phyloP scores from a whole-genome alignment of 768 basidiomycete species.

The Thelephora aurantiotincta region DNA sequence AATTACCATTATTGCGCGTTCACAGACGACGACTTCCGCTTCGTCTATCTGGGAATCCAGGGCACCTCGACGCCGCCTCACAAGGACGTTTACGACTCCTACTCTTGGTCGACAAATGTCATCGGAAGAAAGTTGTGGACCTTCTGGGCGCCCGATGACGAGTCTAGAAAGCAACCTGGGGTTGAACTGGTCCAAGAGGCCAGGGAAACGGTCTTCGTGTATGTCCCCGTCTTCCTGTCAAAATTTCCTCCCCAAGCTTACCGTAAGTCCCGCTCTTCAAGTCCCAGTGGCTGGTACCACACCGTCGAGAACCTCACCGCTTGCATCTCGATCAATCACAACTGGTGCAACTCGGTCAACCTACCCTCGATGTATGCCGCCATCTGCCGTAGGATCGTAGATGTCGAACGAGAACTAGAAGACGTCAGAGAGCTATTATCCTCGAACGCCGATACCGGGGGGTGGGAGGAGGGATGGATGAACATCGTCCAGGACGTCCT shows the following conservation, averaged over 20 bases:
- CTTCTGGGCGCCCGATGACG: slow-evolving; percentile 14
- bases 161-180: slow-evolving; percentile 2
- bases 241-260: neutral
- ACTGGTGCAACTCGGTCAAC: slow-evolving; percentile 18
- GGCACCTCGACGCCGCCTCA: slow-evolving; percentile 17
- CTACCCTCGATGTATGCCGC: slow-evolving; percentile 14
- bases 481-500: slow-evolving; percentile 16
- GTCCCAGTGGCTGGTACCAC: slow-evolving; percentile 18
- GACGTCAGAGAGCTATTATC: slow-evolving; percentile 13
- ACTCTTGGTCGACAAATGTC: slow-evolving; percentile 18
- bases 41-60: slow-evolving; percentile 15
- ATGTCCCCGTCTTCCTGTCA: neutral
- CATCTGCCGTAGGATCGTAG: slow-evolving; percentile 15
- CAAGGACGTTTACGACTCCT: slow-evolving; percentile 17
- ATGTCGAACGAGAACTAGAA: slow-evolving; percentile 15
- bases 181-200: slow-evolving; percentile 10
- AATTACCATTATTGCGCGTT: slow-evolving; percentile 15
- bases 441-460: neutral
- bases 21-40: slow-evolving; percentile 17
- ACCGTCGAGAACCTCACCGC: slow-evolving; percentile 14
- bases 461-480: slow-evolving; percentile 13
- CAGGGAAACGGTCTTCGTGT: slow-evolving; percentile 18
- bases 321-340: slow-evolving; percentile 19
- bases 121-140: slow-evolving; percentile 17
- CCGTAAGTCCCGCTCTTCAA: neutral